phyloP scores from a whole-genome alignment of 2,329 filamentous ascomycete genomes.

The Rhinocladiella similis region DNA sequence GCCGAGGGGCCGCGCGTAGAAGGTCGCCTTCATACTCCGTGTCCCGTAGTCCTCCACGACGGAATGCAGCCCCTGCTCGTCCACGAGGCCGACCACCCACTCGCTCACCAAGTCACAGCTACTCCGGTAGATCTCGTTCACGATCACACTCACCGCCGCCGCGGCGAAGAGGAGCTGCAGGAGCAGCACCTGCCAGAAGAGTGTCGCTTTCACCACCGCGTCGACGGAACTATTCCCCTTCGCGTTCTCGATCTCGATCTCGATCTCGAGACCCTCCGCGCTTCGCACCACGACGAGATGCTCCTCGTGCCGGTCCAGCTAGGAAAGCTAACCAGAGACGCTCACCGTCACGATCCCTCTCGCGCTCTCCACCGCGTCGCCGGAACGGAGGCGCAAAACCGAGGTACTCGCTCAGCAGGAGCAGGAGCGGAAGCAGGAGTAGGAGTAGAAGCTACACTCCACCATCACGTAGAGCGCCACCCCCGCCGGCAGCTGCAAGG shows the following conservation, averaged over 20 bases:
- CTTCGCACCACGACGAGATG: background rate
- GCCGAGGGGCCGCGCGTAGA: conserved; percentile 11
- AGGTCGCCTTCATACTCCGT: conserved; percentile 26
- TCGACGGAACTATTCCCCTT: conserved; percentile 2
- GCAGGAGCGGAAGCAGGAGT: background rate
- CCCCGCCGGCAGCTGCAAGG: background rate
- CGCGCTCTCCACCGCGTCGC: conserved; percentile 12
- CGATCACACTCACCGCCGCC: background rate
- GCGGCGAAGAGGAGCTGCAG: too few species aligned
- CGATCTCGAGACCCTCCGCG: conserved; percentile 10
- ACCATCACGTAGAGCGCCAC: conserved; percentile 1
- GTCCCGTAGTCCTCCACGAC: conserved; percentile 23
- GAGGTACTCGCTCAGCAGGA: background rate
- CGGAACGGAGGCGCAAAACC: background rate
- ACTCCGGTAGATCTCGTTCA: conserved; percentile 8
- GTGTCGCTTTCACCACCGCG: conserved; percentile 2
- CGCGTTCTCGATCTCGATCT: conserved; percentile 12
- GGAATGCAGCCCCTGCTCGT: conserved; percentile 10
- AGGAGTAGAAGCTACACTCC: conserved; percentile 1
- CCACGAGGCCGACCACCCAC: conserved; percentile 17
- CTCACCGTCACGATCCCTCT: background rate
- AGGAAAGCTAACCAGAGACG: too few species aligned
- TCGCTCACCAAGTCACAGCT: conserved; percentile 18
- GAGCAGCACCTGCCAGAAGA: background rate
- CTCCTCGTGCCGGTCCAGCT: too few species aligned